A percentile compares a stretch with the other conserved stretches of the same genome.
Evolutionary conservation across 129 eudicot species (phyloP).

Genomic region (Saposhnikovia divaricata): DNA sequence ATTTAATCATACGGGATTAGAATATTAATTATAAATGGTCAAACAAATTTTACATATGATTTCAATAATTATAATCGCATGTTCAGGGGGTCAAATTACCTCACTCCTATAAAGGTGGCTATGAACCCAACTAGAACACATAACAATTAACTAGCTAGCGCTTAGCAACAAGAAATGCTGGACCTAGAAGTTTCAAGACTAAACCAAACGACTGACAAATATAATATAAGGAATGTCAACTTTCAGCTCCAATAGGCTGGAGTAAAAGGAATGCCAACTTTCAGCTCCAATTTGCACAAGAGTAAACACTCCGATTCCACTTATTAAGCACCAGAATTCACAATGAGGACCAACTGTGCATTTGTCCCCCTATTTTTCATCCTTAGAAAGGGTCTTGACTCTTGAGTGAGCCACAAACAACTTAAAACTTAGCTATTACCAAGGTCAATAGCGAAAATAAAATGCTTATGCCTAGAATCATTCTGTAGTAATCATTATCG

Average conservation of each 20-base stretch:
- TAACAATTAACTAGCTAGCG: not conserved
- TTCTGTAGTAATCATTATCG: not conserved
- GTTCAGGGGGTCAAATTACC: not conserved
- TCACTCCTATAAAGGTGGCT: not conserved
- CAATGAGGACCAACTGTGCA: not conserved
- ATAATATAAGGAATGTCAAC: not conserved
- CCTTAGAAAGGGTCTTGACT: not conserved
- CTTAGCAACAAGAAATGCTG: not conserved
- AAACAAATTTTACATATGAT: not conserved
- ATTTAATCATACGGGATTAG: not conserved
- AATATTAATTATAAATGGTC: not conserved
- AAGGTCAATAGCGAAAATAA: not conserved
- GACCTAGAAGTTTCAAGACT: not conserved
- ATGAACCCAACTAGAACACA: not conserved
- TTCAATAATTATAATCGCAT: not conserved
- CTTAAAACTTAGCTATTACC: not conserved
- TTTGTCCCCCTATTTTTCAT: not conserved
- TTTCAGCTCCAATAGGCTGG: not conserved
- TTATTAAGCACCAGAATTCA: slow-evolving; percentile 1
- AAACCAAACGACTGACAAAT: not conserved
- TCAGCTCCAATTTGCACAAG: not conserved
- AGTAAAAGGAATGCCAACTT: not conserved
- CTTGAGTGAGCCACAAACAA: not conserved
- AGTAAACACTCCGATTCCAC: not conserved
- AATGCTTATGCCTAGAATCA: not conserved